phyloP scores from a whole-genome alignment of 345 rosid genomes.

The Tarenaya hassleriana region DNA sequence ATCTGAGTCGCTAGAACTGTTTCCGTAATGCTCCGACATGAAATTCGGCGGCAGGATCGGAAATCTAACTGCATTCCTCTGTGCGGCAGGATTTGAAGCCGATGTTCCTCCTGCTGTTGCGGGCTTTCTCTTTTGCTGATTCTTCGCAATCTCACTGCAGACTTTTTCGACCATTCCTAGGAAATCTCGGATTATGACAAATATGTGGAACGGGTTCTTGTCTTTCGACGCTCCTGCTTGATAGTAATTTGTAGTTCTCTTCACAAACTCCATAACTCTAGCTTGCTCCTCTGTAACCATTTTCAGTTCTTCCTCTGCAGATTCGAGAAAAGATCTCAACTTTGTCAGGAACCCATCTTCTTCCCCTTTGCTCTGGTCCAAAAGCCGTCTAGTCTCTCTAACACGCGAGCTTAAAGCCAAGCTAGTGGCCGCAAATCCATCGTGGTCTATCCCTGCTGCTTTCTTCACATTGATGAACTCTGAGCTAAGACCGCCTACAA shows the following conservation, averaged over 20 bases:
- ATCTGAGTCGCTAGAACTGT: conserved; percentile 61
- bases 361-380: conserved; percentile 30
- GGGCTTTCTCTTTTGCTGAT: conserved; percentile 41
- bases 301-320: conserved; percentile 54
- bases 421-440: conserved; percentile 39
- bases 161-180: conserved; percentile 72
- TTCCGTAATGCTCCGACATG: conserved; percentile 43
- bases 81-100: conserved; percentile 13
- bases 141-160: conserved; percentile 59
- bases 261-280: conserved; percentile 56
- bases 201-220: conserved; percentile 50
- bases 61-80: conserved; percentile 42
- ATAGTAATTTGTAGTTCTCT: conserved; percentile 66
- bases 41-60: conserved; percentile 60
- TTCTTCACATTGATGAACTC: conserved; percentile 72
- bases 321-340: conserved; percentile 47
- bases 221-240: conserved; percentile 63
- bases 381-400: conserved; percentile 39
- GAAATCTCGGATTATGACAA: conserved; percentile 67
- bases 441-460: conserved; percentile 63
- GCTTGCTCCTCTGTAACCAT: conserved; percentile 41
- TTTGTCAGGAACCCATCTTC: conserved; percentile 45
- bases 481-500: conserved; percentile 61
- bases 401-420: conserved; percentile 38
- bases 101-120: conserved; percentile 21